Conservation (phyloP, 805 yeast genomes). For the Maudiozyma saulgeensis region DNA sequence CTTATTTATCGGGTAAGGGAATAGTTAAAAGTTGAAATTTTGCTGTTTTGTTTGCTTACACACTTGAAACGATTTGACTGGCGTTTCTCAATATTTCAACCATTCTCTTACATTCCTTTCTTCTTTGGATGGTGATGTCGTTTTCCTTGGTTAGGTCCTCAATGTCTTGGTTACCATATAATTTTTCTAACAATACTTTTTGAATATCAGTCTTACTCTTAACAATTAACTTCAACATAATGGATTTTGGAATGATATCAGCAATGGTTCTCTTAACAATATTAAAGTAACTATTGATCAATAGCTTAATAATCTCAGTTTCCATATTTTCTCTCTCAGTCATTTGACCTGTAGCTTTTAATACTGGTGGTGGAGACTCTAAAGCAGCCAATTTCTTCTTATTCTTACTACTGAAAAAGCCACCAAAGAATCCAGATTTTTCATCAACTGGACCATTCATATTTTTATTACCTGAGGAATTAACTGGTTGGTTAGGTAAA, state of each 20-base stretch:
- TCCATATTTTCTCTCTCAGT: slow-evolving; percentile 94
- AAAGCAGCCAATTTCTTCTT: slow-evolving; percentile 88
- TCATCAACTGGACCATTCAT: slow-evolving; percentile 28
- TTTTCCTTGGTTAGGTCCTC: slow-evolving; percentile 81
- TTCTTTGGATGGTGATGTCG: slow-evolving; percentile 83
- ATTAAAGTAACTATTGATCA: slow-evolving; percentile 81
- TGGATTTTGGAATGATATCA: slow-evolving; percentile 89
- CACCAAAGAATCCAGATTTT: slow-evolving; percentile 85
- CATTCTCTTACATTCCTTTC: slow-evolving; percentile 92
- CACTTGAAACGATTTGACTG: slow-evolving; percentile 65
- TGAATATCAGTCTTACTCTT: slow-evolving; percentile 82
- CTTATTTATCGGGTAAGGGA: too few species aligned
- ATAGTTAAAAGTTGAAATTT: not conserved
- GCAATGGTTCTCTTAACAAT: slow-evolving; percentile 91
- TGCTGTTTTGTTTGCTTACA: slow-evolving; percentile 11
- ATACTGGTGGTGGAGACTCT: slow-evolving; percentile 96
- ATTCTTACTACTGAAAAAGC: slow-evolving; percentile 84
- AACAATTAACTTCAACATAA: slow-evolving; percentile 84
- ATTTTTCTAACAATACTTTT: slow-evolving; percentile 75
- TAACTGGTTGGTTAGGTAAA: slow-evolving; percentile 38
- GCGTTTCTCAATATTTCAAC: slow-evolving; percentile 86
- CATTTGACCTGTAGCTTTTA: slow-evolving; percentile 83
- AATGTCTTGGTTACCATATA: slow-evolving; percentile 62
- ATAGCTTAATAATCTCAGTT: slow-evolving; percentile 90
- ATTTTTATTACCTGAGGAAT: slow-evolving; percentile 10